Evolutionary conservation across 2,329 filamentous ascomycete genomes (phyloP), one percentile per base, ranked within the genome.

Genomic region (Celoporthe dispersa): DNA sequence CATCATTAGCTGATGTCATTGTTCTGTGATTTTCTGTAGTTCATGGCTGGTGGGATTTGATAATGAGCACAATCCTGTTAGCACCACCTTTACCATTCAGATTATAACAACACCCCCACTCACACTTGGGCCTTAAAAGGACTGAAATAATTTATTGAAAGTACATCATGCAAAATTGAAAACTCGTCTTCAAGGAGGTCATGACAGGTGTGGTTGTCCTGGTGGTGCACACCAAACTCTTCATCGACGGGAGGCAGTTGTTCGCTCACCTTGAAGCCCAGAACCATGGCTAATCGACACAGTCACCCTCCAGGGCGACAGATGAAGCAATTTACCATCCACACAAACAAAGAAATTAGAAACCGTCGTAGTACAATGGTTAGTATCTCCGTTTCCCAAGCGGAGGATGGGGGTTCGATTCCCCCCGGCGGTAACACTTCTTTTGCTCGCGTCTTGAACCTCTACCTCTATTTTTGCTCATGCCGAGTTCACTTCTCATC

Each of bases 341-440:
- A 48, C 8, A 1, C 2, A 19, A 44, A 48, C 22, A 48, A 41
- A 64, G 19, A 16, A n/a, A 53, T 4, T n/a, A 28, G 4, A 25
- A 44, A 44, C 37, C 37, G 48, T 12, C 28, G 62, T 64, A 64
- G 62, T 64, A 64, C 41, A 64, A 41, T 53, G 62, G 62, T 22
- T 53, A 64, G 62, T 64, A 64, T 51, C 37, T 51, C 39, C 41
- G 62, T 64, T 64, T 64, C 62, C 62, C 62, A 64, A 31, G 37
- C 62, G 41, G 39, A 51, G 62, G 41, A 64, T 41, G 25, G n/a
- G 62, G 62, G 62, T 64, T 64, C 62, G 41, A 57, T 57, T 57
- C 53, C 53, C 53, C 28, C 53, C 25, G 53, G 14, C 53, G 53
- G 28, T 39, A 80, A 78, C 60, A 16, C 16, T 57, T 57, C 28